Evolutionary conservation across 2,329 filamentous ascomycete species (phyloP).

Genomic region (Drechslerella coelobrocha): DNA sequence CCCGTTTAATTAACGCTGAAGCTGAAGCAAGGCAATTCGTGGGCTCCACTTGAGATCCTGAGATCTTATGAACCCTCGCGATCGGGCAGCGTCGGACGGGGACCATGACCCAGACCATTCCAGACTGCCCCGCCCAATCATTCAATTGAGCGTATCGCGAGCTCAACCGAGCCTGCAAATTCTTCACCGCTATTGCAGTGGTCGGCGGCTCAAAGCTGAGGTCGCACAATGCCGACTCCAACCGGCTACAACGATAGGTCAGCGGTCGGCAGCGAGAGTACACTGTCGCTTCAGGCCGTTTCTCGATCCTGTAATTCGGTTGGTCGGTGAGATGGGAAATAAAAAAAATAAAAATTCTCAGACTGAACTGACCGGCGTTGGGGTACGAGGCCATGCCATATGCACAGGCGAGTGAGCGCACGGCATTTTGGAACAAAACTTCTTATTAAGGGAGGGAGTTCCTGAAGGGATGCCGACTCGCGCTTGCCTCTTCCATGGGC

Average conservation of each 20-base stretch:
- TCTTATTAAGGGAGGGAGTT: slow-evolving; percentile 29
- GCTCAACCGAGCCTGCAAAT: background rate
- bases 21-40: background rate
- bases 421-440: slow-evolving; percentile 21
- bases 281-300: background rate
- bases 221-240: background rate
- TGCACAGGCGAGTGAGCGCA: slow-evolving; percentile 20
- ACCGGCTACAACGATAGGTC: background rate
- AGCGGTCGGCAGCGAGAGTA: too few species aligned
- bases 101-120: slow-evolving; percentile 4
- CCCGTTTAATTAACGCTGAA: slow-evolving; percentile 3
- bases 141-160: background rate
- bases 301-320: background rate
- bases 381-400: background rate
- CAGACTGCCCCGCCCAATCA: slow-evolving; percentile 4
- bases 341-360: too few species aligned
- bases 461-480: slow-evolving; percentile 27
- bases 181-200: background rate
- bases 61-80: slow-evolving; percentile 4
- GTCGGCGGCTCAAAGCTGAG: background rate
- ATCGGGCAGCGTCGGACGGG: slow-evolving; percentile 3
- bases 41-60: slow-evolving; percentile 7
- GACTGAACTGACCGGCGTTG: too few species aligned
- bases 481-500: slow-evolving; percentile 20
- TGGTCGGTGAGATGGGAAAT: too few species aligned